Conservation (phyloP, 2,329 filamentous ascomycete genomes). For the Trichophyton benhamiae region DNA sequence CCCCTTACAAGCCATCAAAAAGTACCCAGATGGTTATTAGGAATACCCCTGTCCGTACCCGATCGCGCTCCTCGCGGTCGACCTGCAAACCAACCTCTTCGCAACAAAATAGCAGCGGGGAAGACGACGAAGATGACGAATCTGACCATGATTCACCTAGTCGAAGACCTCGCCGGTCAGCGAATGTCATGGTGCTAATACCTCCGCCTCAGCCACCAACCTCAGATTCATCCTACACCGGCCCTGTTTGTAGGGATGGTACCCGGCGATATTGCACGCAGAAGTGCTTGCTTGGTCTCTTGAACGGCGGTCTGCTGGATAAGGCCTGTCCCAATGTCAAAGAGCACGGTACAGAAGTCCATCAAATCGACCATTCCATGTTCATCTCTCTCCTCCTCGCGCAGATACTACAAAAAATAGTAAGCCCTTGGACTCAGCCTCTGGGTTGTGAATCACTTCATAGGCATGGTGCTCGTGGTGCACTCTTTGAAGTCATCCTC, state of each 20-base stretch:
- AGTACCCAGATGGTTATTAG: background rate
- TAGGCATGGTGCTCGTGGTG: constrained; percentile 15
- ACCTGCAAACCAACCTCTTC: constrained; percentile 5
- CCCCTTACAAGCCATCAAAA: background rate
- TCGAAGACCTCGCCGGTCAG: constrained; percentile 8
- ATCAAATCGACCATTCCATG: constrained; percentile 12
- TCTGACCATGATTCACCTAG: constrained; percentile 8
- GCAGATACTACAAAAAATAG: constrained; percentile 10
- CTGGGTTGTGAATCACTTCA: constrained; percentile 14
- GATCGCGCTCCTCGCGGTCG: constrained; percentile 6
- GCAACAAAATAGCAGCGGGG: constrained; percentile 2
- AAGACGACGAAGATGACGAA: background rate
- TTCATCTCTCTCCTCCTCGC: constrained; percentile 9
- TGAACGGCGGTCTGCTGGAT: constrained; percentile 22
- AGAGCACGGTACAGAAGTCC: constrained; percentile 22
- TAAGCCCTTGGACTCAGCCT: background rate
- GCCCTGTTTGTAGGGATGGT: constrained; percentile 4
- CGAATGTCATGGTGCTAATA: constrained; percentile 9
- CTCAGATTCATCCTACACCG: constrained; percentile 7
- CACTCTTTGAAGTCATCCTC: constrained; percentile 17
- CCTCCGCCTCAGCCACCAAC: constrained; percentile 1
- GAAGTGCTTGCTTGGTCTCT: constrained; percentile 29
- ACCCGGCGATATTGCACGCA: constrained; percentile 29
- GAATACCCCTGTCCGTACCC: constrained; percentile 9
- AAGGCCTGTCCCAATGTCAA: constrained; percentile 28